A percentile compares a stretch with the other conserved stretches of the same genome.
These are phyloP conservation scores for Boletus rufocinnamomeus DNA, from an alignment of 768 basidiomycete genomes.

Conservation along the genomic window DNA sequence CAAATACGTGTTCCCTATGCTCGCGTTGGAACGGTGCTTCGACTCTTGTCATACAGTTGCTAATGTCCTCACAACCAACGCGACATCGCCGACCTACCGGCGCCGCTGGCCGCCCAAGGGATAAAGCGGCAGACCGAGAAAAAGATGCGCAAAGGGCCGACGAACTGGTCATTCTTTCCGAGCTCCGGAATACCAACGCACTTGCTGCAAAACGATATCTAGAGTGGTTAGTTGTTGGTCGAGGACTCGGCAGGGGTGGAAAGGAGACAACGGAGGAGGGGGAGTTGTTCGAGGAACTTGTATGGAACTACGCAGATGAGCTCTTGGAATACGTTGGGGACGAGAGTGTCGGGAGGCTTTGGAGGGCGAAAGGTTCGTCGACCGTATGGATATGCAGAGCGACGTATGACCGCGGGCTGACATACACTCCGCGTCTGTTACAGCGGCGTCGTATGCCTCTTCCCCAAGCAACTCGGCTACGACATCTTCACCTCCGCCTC, in stretches of 20 bases:
- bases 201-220: constrained; percentile 69
- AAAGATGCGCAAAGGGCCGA: constrained; percentile 24
- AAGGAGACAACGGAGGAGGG: constrained; percentile 23
- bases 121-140: constrained; percentile 28
- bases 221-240: constrained; percentile 77
- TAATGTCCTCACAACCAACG: constrained; percentile 22
- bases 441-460: constrained; percentile 57
- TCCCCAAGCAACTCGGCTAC: constrained; percentile 15
- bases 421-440: not conserved
- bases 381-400: not conserved
- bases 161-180: constrained; percentile 31
- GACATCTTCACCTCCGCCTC: constrained; percentile 9
- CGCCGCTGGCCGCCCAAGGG: constrained; percentile 21
- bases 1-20: not conserved
- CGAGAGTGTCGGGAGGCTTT: constrained; percentile 58
- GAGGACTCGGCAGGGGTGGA: constrained; percentile 39
- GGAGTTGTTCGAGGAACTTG: constrained; percentile 67
- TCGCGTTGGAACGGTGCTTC: not conserved
- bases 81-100: constrained; percentile 26
- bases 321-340: constrained; percentile 49
- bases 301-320: constrained; percentile 53
- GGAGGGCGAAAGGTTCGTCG: constrained; percentile 66
- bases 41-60: constrained; percentile 12
- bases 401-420: not conserved
- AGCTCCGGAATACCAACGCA: constrained; percentile 24